These are phyloP conservation scores for Zasmidium cellare DNA, from an alignment of 2,329 filamentous ascomycete species.

Conservation along the genomic window DNA sequence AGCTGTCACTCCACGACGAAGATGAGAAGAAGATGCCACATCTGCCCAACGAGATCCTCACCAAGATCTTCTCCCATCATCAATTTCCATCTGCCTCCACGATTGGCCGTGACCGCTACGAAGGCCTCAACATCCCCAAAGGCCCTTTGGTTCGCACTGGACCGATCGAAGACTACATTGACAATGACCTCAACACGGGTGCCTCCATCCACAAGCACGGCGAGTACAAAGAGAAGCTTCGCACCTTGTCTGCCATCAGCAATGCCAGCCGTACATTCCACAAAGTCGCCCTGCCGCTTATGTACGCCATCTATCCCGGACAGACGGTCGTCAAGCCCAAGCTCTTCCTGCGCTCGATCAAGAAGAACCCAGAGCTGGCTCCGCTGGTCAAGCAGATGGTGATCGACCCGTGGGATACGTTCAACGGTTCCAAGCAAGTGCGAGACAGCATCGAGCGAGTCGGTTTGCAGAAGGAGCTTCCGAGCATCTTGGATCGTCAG, in stretches of 20 bases:
- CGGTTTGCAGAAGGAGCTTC: not conserved
- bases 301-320: conserved; percentile 8
- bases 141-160: not conserved
- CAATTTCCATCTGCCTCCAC: conserved; percentile 1
- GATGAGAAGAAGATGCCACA: no score
- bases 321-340: conserved; percentile 7
- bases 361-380: not conserved
- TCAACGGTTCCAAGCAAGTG: not conserved
- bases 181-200: conserved; percentile 9
- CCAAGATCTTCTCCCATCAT: conserved; percentile 8
- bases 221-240: conserved; percentile 3
- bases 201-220: conserved; percentile 8
- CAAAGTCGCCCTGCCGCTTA: not conserved
- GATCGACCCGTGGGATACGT: conserved; percentile 6
- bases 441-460: not conserved
- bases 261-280: conserved; percentile 3
- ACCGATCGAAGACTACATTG: not conserved
- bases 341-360: conserved; percentile 7
- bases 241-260: conserved; percentile 4
- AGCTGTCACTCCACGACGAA: no score
- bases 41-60: not conserved
- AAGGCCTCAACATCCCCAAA: conserved; percentile 7
- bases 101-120: conserved; percentile 9
- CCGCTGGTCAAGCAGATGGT: conserved; percentile 5
- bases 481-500: not conserved